These are phyloP conservation scores for Teratosphaeria destructans DNA, from an alignment of 2,329 filamentous ascomycete genomes.

Conservation along the genomic window DNA sequence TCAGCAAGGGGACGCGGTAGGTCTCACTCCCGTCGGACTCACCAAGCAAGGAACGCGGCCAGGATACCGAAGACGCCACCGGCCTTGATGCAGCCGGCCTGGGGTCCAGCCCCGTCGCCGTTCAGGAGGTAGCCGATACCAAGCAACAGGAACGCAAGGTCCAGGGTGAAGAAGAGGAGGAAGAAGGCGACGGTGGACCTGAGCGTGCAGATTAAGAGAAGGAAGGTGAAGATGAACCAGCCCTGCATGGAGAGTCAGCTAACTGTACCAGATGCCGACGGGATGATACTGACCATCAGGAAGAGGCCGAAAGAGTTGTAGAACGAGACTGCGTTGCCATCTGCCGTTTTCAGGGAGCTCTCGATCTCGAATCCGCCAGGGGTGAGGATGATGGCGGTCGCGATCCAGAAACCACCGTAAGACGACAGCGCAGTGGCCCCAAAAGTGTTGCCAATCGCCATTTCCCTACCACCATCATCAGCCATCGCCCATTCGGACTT, in stretches of 20 bases:
- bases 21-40: conserved; percentile 2
- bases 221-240: conserved; percentile 39
- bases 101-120: conserved; percentile 26
- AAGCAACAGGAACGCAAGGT: conserved; percentile 49
- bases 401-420: conserved; percentile 54
- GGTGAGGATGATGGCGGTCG: conserved; percentile 48
- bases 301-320: conserved; percentile 47
- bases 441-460: conserved; percentile 52
- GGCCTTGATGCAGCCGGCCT: conserved; percentile 38
- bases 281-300: conserved; percentile 35
- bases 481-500: neutral
- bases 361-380: conserved; percentile 43
- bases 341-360: conserved; percentile 29
- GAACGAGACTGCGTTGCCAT: conserved; percentile 31
- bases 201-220: conserved; percentile 45
- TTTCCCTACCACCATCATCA: conserved; percentile 30
- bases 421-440: conserved; percentile 51
- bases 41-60: conserved; percentile 44
- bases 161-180: conserved; percentile 47
- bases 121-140: conserved; percentile 42
- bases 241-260: neutral
- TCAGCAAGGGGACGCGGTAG: conserved; percentile 17
- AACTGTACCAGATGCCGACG: no score
- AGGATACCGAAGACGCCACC: conserved; percentile 44
- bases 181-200: conserved; percentile 51